phyloP scores from a whole-genome alignment of 331 rosid genomes.

The Pyracantha coccinea region DNA sequence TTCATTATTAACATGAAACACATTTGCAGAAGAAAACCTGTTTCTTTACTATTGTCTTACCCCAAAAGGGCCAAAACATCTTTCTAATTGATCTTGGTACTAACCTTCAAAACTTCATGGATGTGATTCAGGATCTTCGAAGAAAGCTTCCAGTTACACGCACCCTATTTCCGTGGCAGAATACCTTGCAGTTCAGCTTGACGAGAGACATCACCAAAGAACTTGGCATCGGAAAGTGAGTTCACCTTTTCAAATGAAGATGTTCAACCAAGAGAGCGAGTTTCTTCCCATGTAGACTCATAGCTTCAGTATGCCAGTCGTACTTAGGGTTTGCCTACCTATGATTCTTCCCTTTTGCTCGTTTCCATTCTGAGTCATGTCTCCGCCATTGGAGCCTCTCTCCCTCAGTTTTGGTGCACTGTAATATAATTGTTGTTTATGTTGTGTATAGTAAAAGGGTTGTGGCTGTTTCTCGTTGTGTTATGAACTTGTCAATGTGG shows the following conservation, averaged over 20 bases:
- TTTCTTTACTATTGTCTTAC: background rate
- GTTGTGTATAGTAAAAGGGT: slow-evolving; percentile 40
- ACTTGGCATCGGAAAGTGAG: slow-evolving; percentile 70
- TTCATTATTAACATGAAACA: background rate
- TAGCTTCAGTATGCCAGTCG: slow-evolving; percentile 18
- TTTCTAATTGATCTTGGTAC: background rate
- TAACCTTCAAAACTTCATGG: background rate
- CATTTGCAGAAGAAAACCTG: background rate
- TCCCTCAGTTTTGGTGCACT: slow-evolving; percentile 29
- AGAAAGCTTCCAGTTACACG: slow-evolving; percentile 99
- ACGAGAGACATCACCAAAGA: slow-evolving; percentile 85
- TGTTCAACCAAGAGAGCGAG: background rate
- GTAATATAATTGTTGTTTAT: slow-evolving; percentile 30
- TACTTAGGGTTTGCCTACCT: slow-evolving; percentile 4
- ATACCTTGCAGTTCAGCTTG: slow-evolving; percentile 81
- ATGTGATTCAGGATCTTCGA: slow-evolving; percentile 75
- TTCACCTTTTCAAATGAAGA: background rate
- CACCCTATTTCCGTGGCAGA: slow-evolving; percentile 96
- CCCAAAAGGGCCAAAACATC: no score
- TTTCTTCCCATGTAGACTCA: slow-evolving; percentile 13
- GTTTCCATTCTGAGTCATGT: background rate
- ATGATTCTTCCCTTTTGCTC: background rate
- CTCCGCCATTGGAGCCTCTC: slow-evolving; percentile 21
- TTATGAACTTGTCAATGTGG: background rate
- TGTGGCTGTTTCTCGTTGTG: slow-evolving; percentile 1